Evolutionary conservation across 2,329 filamentous ascomycete genomes (phyloP).

Genomic region (Tolypocladium amazonense): DNA sequence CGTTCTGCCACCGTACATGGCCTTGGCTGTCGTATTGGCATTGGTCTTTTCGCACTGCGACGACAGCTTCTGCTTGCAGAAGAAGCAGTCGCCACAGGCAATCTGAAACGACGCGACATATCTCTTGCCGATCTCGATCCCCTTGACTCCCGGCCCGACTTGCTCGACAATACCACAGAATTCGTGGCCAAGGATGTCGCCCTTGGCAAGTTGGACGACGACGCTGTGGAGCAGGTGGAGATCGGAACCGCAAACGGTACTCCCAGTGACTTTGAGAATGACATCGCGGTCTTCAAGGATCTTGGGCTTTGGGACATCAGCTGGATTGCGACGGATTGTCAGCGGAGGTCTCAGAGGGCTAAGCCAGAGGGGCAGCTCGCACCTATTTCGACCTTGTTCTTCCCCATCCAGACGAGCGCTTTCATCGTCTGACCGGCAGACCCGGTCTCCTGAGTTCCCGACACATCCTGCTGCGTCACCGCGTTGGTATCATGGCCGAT

Average conservation of each 20-base stretch:
- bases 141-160: constrained; percentile 43
- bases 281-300: constrained; percentile 66
- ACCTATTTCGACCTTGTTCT: constrained; percentile 64
- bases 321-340: constrained; percentile 15
- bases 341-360: neutral
- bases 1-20: constrained; percentile 70
- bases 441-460: neutral
- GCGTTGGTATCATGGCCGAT: neutral
- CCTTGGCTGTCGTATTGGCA: constrained; percentile 56
- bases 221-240: constrained; percentile 45
- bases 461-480: neutral
- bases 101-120: constrained; percentile 87
- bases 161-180: constrained; percentile 47
- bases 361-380: constrained; percentile 7
- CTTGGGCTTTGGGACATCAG: constrained; percentile 58
- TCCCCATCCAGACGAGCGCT: constrained; percentile 72
- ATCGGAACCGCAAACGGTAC: constrained; percentile 48
- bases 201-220: constrained; percentile 48
- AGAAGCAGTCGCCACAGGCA: constrained; percentile 61
- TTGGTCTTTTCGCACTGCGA: constrained; percentile 77
- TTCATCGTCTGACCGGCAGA: constrained; percentile 52
- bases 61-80: constrained; percentile 67
- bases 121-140: constrained; percentile 48
- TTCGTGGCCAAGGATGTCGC: constrained; percentile 57
- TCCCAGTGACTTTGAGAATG: constrained; percentile 66